Base-by-base conservation (phyloP, 139 green algal species). In the Mychonastes homosphaera region DNA sequence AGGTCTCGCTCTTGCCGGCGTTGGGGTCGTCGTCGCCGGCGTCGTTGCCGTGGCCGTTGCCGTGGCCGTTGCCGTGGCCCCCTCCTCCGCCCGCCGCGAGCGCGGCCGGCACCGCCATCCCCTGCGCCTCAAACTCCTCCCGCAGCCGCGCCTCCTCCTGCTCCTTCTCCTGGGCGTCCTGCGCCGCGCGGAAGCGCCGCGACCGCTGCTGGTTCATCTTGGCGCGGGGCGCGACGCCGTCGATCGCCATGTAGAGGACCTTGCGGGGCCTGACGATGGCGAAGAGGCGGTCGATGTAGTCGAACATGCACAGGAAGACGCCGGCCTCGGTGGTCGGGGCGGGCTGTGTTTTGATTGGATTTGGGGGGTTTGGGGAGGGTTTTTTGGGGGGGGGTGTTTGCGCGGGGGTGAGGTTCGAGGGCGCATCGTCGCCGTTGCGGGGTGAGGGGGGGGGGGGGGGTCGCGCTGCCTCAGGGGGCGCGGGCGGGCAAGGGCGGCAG, bases 191-290 rank as follows among this genome's bases (percentile, higher is more conserved):
- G 79, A 99, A 99, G 26, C 93, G 81, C 13, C 93, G 75, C 7
- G 83, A 94, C 9, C 93, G 79, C 79, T 99, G 93, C 80, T 99
- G 93, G 77, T 99, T 99, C 93, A 99, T 99, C 79, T 99, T 99
- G 21, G 93, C 93, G 16, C 93, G 79, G 0, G 93, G 93, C 0
- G 93, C 93, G 21, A 97, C 90, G 53, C 93, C 93, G 66, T 98
- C 85, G 58, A 99, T 99, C 41, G 91, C 93, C 88, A 99, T 95
- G 79, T 93, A 98, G 7, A 99, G 71, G 44, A 99, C 52, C 60
- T 93, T 90, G 54, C 93, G 74, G 0, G 93, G 93, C n/a, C 93
- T 77, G 32, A 98, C 84, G 40, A 99, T 97, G 52, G 59, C 61
- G 62, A 99, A 95, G 23, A 99, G 76, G 51, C 90, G 83, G 76